These are phyloP conservation scores for Ruellia speciosa DNA, from an alignment of 305 asterid genomes.

Conservation along the genomic window DNA sequence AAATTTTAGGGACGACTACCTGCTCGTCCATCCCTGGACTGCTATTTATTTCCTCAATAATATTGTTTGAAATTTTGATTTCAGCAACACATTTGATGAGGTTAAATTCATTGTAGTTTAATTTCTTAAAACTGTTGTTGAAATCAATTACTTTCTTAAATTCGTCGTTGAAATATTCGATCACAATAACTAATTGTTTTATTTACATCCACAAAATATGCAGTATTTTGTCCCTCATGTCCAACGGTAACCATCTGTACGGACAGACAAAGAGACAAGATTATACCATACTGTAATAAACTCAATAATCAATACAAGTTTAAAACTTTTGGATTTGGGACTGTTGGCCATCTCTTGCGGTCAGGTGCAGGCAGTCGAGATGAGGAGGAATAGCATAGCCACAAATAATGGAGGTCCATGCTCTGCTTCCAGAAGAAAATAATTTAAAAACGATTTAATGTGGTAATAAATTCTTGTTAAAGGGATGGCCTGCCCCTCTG, in stretches of 20 bases:
- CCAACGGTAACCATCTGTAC: neutral
- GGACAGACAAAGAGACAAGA: conserved; percentile 22
- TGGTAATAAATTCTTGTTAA: conserved; percentile 8
- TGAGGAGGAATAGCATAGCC: neutral
- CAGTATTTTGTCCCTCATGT: neutral
- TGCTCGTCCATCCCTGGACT: too few species aligned
- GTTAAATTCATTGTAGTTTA: too few species aligned
- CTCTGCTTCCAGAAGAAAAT: conserved; percentile 25
- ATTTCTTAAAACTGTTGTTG: too few species aligned
- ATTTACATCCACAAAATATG: neutral
- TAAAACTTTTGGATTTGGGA: conserved; percentile 20
- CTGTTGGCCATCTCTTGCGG: conserved; percentile 11
- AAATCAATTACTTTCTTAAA: too few species aligned
- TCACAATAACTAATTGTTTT: neutral
- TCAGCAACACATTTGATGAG: too few species aligned
- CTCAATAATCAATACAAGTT: conserved; percentile 3
- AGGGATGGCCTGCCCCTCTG: neutral
- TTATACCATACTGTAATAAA: conserved; percentile 13
- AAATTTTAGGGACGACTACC: too few species aligned
- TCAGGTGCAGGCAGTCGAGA: conserved; percentile 33
- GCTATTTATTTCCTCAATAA: too few species aligned
- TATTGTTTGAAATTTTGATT: too few species aligned
- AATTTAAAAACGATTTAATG: neutral
- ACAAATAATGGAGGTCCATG: conserved; percentile 33
- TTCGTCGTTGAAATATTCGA: too few species aligned